Base-by-base conservation (phyloP, 1,284 basidiomycete genomes). In the Cutaneotrichosporon mucoides region DNA sequence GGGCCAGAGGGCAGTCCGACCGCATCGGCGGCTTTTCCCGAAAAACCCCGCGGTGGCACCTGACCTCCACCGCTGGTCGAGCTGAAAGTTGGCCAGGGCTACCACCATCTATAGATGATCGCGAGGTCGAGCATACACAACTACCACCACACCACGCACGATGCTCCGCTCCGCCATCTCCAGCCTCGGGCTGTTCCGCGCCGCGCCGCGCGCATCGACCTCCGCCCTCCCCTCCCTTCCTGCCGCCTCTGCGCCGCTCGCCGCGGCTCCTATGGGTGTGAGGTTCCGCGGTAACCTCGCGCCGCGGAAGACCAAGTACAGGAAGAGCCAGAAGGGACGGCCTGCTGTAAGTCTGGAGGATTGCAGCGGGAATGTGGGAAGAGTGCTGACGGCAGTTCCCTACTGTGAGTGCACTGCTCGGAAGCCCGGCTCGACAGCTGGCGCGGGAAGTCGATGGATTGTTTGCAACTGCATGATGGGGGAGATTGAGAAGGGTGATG, bases 301-400 rank as follows among this genome's bases (percentile, higher is more conserved):
- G 0, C 93, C 93, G 4, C 84, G 86, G 52, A 82, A 86, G 57
- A 86, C 90, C 56, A 88, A 90, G 74, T 88, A 89, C 75, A 81
- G 88, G 68, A 92, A 90, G 76, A 83, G 89, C 38, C 90, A 93
- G 78, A 96, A 96, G 76, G 92, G 91, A 58, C 84, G 87, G 52
- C 84, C 93, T 41, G 88, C 88, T 7, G 85, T 93, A 52, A 88
- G 88, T 6, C 85, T 5, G 15, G n/a, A 36, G 24, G n/a, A 34
- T 13, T 9, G 35, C 47, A 40, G 13, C 24, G 15, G 42, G 4
- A 24, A 24, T 24, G 24, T 24, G 24, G 49, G 13, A 13, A 11
- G 38, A 5, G 37, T 34, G 55, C 58, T 63, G 55, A 60, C 62
- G 15, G 15, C 53, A 72, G 71, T 55, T 71, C 6, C 70, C 72